A percentile compares a stretch with the other conserved stretches of the same genome.
Evolutionary conservation across 805 yeast species (phyloP).

Genomic region (Starmerella davenportii): DNA sequence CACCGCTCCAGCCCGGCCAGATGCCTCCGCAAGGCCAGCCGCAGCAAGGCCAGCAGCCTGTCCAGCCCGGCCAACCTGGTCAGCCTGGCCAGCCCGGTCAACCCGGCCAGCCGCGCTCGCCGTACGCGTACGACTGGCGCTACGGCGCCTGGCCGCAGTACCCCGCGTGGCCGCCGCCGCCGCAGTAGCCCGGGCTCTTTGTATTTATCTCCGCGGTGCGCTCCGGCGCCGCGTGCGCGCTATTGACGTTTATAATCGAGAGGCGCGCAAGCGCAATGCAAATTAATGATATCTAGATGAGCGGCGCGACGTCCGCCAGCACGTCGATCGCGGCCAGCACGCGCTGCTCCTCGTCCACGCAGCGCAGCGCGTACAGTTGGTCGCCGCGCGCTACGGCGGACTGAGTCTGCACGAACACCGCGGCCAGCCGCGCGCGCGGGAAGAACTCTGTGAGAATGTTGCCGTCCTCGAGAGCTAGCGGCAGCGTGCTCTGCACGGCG

Average conservation of each 20-base stretch:
- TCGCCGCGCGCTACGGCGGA: neutral
- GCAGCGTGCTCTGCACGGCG: neutral
- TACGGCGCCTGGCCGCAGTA: constrained; percentile 3
- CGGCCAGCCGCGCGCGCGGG: neutral
- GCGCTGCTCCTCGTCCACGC: neutral
- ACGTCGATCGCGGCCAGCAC: neutral
- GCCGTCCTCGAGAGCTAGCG: neutral
- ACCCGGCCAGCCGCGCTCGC: too few species aligned
- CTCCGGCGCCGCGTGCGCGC: too few species aligned
- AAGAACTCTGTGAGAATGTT: neutral
- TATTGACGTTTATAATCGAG: too few species aligned
- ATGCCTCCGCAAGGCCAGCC: too few species aligned
- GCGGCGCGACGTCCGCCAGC: neutral
- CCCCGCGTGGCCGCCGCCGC: constrained; percentile 6
- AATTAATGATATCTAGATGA: neutral
- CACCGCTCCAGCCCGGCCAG: too few species aligned
- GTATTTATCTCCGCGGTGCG: too few species aligned
- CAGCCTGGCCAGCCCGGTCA: neutral
- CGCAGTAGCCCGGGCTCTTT: too few species aligned
- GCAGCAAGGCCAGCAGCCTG: neutral
- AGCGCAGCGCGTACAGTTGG: neutral
- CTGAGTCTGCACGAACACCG: neutral
- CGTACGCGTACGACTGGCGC: too few species aligned
- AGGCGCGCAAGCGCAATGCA: too few species aligned
- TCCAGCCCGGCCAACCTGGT: neutral